Evolutionary conservation across 345 rosid species (phyloP), one percentile per base, ranked within the genome.

Genomic region (Capsella bursapastoris): DNA sequence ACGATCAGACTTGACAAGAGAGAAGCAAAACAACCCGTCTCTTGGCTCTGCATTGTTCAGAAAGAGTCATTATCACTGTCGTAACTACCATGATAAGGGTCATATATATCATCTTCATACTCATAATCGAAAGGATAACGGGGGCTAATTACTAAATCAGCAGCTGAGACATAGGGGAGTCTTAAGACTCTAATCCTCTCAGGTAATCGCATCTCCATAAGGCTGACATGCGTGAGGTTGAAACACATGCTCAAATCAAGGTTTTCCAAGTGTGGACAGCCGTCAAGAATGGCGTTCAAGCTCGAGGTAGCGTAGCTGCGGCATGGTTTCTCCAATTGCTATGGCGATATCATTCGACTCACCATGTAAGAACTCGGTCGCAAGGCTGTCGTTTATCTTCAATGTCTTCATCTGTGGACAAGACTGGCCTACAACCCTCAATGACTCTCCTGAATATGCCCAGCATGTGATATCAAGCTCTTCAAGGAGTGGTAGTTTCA

Each of bases 351-450:
- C 6, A 47, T 47, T 15, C n/a, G 3, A 7, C 2, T 12, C 6
- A 3, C 1, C 1, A 12, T 1, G 0, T 13, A 12, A 43, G 12
- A 1, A 13, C n/a, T 43, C 0, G 1, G 1, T 1, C 22, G 22
- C 1, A 13, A 10, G 41, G 41, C 2, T 37, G 8, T 2, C 3
- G 45, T 41, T 41, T 41, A 41, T n/a, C 45, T 12, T 41, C 45
- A 41, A 41, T 41, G 45, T 41, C 45, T 75, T 75, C 12, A 75
- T 45, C 8, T 57, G 38, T 8, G 79, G 73, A 61, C 79, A 68
- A 68, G 68, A 49, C 25, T 41, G 45, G 45, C 14, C 14, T 41
- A 41, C 14, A 41, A 11, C 45, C 11, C 14, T 41, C 4, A 41
- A 0, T 11, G 13, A 41, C 4, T 41, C 2, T 41, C 14, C 45